phyloP scores from a whole-genome alignment of 768 basidiomycete genomes.

The Chalciporus pseudorubinellus region DNA sequence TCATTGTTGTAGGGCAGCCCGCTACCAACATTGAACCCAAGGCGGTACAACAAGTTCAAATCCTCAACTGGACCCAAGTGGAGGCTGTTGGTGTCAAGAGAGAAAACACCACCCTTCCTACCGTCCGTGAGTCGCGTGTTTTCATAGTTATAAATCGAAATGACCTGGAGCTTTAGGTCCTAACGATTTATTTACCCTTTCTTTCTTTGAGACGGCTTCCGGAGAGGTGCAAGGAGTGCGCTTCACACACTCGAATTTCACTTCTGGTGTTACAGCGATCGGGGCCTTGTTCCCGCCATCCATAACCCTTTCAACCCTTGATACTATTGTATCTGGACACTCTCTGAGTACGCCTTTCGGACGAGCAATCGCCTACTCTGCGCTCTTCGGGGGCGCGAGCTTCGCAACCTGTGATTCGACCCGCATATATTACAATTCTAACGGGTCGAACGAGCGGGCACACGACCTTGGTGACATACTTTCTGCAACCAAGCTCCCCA shows the following conservation, averaged over 20 bases:
- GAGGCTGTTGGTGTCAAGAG: conserved; percentile 61
- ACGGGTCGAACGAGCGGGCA: conserved; percentile 5
- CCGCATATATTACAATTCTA: conserved; percentile 43
- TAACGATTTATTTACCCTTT: conserved; percentile 63
- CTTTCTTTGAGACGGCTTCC: conserved; percentile 54
- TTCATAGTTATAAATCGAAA: neutral
- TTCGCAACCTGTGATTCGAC: conserved; percentile 66
- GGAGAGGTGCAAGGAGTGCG: conserved; percentile 60
- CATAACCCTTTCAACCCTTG: conserved; percentile 62
- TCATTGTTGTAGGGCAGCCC: conserved; percentile 73
- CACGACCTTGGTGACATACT: conserved; percentile 47
- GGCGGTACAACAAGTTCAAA: conserved; percentile 49
- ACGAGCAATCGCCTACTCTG: conserved; percentile 74
- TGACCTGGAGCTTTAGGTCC: conserved; percentile 26
- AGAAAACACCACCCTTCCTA: conserved; percentile 38
- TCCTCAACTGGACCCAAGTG: conserved; percentile 67
- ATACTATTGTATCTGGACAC: conserved; percentile 76
- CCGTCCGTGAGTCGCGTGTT: conserved; percentile 48
- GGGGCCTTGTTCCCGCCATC: conserved; percentile 75
- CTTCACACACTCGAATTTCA: conserved; percentile 81
- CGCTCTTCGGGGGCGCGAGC: conserved; percentile 70
- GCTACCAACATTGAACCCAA: conserved; percentile 44
- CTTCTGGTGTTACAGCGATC: conserved; percentile 82
- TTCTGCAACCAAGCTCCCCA: conserved; percentile 47
- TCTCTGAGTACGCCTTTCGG: conserved; percentile 76